Evolutionary conservation across 768 basidiomycete species (phyloP), one percentile per base, ranked within the genome.

Genomic region (Tubosaeta brunneosetosa): DNA sequence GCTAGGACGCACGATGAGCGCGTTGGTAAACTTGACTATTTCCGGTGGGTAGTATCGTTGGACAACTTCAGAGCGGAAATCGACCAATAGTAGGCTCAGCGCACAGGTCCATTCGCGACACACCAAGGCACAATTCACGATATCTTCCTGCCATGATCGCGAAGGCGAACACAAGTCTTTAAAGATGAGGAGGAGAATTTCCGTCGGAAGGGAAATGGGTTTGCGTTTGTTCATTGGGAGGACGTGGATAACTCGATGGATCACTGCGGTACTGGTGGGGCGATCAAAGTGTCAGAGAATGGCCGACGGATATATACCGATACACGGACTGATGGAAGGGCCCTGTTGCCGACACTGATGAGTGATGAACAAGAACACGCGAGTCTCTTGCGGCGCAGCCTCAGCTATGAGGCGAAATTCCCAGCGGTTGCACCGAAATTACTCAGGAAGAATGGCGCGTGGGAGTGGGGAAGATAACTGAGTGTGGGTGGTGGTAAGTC

Each of bases 401-500:
- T 29, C 29, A 29, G 22, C 22, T 22, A 22, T 22, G 2, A 22
- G 22, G 22, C 29, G 29, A 29, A 29, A 29, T 29, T 29, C 29
- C 29, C 29, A 29, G 29, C 29, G 9, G 29, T 29, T 29, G 29
- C 9, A 29, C 9, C 9, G 9, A 4, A 29, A 22, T 22, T 9
- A 9, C 29, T 29, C 29, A 29, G 29, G 29, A 29, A 29, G 29
- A 29, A 29, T 1, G 29, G 9, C 29, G 29, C 9, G 29, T 29
- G 29, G 4, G 29, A 29, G 29, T 29, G 29, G 29, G 29, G 6
- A 52, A 33, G 44, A 69, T 59, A 59, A 60, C 32, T 48, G 60
- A 71, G 67, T 52, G 58, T 59, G 67, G 57, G 47, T 57, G 57
- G 47, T 57, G 50, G 47, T 55, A 41, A 50, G 41, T 53, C 29